phyloP scores from a whole-genome alignment of 78 protist species.

The Dictyostelium purpureum region DNA sequence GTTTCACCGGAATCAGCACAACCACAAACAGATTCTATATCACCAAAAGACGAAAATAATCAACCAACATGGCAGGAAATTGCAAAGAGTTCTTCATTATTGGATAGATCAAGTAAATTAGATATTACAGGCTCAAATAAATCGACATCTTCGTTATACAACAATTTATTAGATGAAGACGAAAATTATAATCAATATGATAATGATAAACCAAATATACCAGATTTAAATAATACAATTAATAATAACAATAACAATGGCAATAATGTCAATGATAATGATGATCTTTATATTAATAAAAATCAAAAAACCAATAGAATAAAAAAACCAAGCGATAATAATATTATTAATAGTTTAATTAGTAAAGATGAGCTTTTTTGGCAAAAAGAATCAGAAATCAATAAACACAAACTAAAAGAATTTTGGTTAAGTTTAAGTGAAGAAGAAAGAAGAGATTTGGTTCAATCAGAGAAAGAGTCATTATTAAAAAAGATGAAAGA shows the following conservation, averaged over 20 bases:
- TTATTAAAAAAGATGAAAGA: conserved; percentile 76
- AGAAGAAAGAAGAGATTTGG: conserved; percentile 57
- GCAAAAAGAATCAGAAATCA: conserved; percentile 23
- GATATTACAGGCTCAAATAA: background rate
- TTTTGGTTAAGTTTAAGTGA: conserved; percentile 65
- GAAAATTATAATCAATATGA: background rate
- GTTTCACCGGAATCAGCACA: too few species aligned
- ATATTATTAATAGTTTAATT: background rate
- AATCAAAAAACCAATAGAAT: background rate
- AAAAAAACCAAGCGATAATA: too few species aligned
- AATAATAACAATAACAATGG: background rate
- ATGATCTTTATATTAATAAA: background rate
- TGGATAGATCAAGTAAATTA: background rate
- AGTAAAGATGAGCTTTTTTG: background rate
- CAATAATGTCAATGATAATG: background rate
- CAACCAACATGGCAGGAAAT: conserved; percentile 75
- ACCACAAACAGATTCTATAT: too few species aligned
- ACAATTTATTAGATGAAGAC: background rate
- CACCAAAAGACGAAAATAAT: background rate
- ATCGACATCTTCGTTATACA: background rate
- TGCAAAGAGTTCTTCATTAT: conserved; percentile 36
- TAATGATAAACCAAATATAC: background rate
- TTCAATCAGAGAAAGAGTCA: conserved; percentile 74
- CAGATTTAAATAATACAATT: background rate
- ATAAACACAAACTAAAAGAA: conserved; percentile 44